Conservation (phyloP, 2,329 filamentous ascomycete species). For the Alternaria sp. region DNA sequence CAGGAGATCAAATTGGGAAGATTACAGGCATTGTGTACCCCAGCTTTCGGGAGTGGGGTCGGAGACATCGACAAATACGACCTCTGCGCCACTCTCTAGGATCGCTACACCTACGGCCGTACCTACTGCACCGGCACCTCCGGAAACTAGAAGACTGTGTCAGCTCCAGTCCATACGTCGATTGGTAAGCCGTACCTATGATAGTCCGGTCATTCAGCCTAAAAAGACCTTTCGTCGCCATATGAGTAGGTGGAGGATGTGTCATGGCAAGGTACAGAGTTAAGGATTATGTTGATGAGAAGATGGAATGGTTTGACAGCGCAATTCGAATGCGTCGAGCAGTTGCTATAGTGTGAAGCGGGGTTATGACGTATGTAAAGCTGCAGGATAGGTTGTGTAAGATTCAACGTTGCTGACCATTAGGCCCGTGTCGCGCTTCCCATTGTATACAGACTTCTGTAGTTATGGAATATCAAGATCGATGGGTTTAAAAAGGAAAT, state of each 20-base stretch:
- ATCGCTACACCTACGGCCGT: slow-evolving; percentile 28
- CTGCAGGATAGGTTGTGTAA: background rate
- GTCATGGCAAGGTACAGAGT: slow-evolving; percentile 14
- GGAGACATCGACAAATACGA: slow-evolving; percentile 26
- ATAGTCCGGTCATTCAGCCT: slow-evolving; percentile 30
- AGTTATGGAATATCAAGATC: background rate
- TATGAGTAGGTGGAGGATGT: slow-evolving; percentile 17
- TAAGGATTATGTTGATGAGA: background rate
- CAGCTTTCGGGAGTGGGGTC: slow-evolving; percentile 7
- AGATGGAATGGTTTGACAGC: background rate
- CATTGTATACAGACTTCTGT: background rate
- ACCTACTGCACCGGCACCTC: slow-evolving; percentile 35
- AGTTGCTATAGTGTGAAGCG: background rate
- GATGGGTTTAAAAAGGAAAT: background rate
- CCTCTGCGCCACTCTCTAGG: slow-evolving; percentile 36
- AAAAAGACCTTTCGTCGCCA: slow-evolving; percentile 30
- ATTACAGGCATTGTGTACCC: slow-evolving; percentile 5
- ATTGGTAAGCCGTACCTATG: slow-evolving; percentile 17
- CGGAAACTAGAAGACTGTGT: slow-evolving; percentile 26
- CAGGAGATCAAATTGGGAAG: background rate
- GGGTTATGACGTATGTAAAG: background rate
- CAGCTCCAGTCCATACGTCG: background rate
- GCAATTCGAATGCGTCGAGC: background rate
- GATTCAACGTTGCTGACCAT: background rate
- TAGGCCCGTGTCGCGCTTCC: background rate